phyloP scores from a whole-genome alignment of 768 basidiomycete genomes.

The Mycena amicta region DNA sequence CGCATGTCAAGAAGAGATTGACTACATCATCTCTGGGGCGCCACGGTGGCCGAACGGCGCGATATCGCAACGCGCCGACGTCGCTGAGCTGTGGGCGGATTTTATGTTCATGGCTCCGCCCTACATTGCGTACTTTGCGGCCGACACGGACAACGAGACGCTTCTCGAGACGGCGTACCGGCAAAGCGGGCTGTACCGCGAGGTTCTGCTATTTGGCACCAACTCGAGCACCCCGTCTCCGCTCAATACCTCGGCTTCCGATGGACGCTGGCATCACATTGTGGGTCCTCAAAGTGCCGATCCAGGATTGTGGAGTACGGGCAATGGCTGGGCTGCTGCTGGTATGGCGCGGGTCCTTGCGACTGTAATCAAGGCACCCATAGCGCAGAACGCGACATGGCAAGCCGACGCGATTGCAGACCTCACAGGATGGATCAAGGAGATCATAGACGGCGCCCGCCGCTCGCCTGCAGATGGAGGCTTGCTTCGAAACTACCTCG shows the following conservation, averaged over 20 bases:
- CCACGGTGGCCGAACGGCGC: constrained; percentile 45
- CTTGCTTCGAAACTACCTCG: constrained; percentile 21
- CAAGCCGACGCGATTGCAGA: constrained; percentile 25
- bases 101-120: constrained; percentile 60
- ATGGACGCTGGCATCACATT: constrained; percentile 35
- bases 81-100: constrained; percentile 58
- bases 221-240: constrained; percentile 10
- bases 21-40: constrained; percentile 43
- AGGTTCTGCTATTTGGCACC: constrained; percentile 35
- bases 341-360: constrained; percentile 65
- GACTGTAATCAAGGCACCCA: constrained; percentile 46
- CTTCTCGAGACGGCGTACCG: constrained; percentile 47
- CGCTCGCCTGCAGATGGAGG: constrained; percentile 6
- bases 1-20: constrained; percentile 43
- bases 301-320: constrained; percentile 50
- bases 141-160: constrained; percentile 30
- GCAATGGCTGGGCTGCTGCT: constrained; percentile 74
- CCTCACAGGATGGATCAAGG: constrained; percentile 42
- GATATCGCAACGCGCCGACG: constrained; percentile 52
- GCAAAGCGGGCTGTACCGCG: constrained; percentile 53
- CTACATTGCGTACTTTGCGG: constrained; percentile 60
- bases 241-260: constrained; percentile 16
- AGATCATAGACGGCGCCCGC: constrained; percentile 38
- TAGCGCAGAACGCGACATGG: constrained; percentile 27
- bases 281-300: constrained; percentile 41